These are phyloP conservation scores for Monosporozyma servazzii DNA, from an alignment of 805 yeast species.

Conservation along the genomic window DNA sequence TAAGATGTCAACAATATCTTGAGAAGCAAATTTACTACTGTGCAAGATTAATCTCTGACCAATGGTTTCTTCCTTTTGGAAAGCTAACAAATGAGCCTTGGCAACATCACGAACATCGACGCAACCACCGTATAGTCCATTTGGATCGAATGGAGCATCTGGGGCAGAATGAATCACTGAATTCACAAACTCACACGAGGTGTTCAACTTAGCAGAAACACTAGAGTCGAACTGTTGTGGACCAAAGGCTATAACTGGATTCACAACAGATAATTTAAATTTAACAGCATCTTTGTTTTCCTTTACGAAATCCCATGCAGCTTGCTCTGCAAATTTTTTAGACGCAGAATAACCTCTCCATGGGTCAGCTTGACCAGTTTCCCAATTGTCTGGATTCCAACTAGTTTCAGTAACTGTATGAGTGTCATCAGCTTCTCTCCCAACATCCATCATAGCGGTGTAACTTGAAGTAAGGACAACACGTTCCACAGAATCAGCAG, in stretches of 20 bases:
- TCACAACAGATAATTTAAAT: conserved; percentile 35
- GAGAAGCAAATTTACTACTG: conserved; percentile 21
- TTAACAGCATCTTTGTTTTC: conserved; percentile 30
- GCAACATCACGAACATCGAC: conserved; percentile 56
- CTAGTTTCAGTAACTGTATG: conserved; percentile 23
- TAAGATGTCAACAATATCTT: conserved; percentile 23
- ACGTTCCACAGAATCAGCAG: conserved; percentile 35
- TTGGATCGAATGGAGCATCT: conserved; percentile 16
- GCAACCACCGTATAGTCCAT: conserved; percentile 15
- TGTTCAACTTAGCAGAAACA: conserved; percentile 29
- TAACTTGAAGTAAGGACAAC: conserved; percentile 48
- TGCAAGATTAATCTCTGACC: conserved; percentile 28
- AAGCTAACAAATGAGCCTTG: too few relatives aligned
- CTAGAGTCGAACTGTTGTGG: conserved; percentile 40
- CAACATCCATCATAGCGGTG: conserved; percentile 36
- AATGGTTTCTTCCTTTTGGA: too few relatives aligned
- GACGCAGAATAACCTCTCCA: conserved; percentile 33
- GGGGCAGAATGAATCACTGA: conserved; percentile 23
- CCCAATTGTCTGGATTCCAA: conserved; percentile 27
- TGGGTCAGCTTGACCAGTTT: conserved; percentile 15
- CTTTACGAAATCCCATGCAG: conserved; percentile 46
- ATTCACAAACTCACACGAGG: conserved; percentile 31
- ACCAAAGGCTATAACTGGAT: conserved; percentile 41
- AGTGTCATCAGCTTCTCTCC: conserved; percentile 18
- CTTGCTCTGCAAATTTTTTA: conserved; percentile 45